A percentile compares a stretch with the other conserved stretches of the same genome.
phyloP scores from a whole-genome alignment of 2,329 filamentous ascomycete species.

The Anthostomella pinea region DNA sequence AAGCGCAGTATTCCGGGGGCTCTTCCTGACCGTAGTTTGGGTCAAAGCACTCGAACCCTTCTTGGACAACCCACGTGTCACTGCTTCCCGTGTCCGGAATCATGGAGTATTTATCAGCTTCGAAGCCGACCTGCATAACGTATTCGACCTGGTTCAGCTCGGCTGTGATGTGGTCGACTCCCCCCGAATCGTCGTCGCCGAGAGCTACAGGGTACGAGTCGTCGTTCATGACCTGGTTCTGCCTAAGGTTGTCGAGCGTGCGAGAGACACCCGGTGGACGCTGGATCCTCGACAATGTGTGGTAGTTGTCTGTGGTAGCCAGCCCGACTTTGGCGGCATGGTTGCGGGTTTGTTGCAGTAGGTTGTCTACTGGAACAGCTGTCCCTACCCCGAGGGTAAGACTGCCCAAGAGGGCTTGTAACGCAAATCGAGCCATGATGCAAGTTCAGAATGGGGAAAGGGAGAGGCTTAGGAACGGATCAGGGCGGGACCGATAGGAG shows the following conservation, averaged over 20 bases:
- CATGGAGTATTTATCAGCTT: slow-evolving; percentile 24
- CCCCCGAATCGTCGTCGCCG: slow-evolving; percentile 16
- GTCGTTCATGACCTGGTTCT: slow-evolving; percentile 6
- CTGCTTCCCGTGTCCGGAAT: slow-evolving; percentile 31
- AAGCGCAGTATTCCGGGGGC: slow-evolving; percentile 22
- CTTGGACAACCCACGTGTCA: slow-evolving; percentile 5
- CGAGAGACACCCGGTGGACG: slow-evolving; percentile 7
- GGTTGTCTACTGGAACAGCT: slow-evolving; percentile 11
- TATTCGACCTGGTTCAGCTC: slow-evolving; percentile 29
- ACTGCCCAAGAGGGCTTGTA: slow-evolving; percentile 11
- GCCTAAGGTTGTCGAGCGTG: slow-evolving; percentile 10
- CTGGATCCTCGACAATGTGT: slow-evolving; percentile 15
- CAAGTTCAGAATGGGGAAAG: neutral
- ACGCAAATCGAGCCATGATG: slow-evolving; percentile 8
- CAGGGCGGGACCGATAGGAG: too few species aligned
- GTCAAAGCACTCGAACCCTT: slow-evolving; percentile 13
- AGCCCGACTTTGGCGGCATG: slow-evolving; percentile 19
- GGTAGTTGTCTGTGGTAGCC: slow-evolving; percentile 19
- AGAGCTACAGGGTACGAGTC: slow-evolving; percentile 5
- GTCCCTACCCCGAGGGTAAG: slow-evolving; percentile 8
- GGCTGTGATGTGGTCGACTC: slow-evolving; percentile 17
- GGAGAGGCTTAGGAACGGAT: too few species aligned
- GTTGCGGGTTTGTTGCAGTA: slow-evolving; percentile 8
- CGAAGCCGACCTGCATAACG: slow-evolving; percentile 27
- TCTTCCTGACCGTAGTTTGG: slow-evolving; percentile 15